Base-by-base conservation (phyloP, 2,329 filamentous ascomycete species). In the Pezicula neosporulosa region DNA sequence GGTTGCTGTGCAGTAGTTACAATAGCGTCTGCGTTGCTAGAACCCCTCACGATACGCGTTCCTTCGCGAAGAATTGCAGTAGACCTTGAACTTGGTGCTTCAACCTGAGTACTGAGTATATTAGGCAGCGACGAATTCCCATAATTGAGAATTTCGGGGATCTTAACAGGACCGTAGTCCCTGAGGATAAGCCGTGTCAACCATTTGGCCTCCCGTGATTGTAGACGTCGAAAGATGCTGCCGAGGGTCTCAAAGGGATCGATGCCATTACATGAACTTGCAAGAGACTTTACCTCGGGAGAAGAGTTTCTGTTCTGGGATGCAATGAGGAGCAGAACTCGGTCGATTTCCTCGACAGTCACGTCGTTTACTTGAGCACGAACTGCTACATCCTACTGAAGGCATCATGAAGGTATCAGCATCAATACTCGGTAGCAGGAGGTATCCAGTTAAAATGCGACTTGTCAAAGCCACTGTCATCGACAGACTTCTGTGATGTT, bases 201-300 rank as follows among this genome's bases (percentile, higher is more conserved):
- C 92, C 92, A 97, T 70, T 96, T 96, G 4, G 85, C 87, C 63
- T 96, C 89, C 41, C 75, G 74, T 3, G 89, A 81, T 43, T 75
- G 74, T 9, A 90, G 64, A 7, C 81, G 78, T 28, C 70, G 72
- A 60, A 87, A 88, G 1, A 92, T 63, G 0, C 66, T 64, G 18
- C 74, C 73, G 1, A 93, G 66, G 3, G 76, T 66, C 4, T 71
- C 68, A 19, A 74, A 67, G 33, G 49, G 53, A 35, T 53, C 54
- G 13, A 44, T 18, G 18, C 36, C 21, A 10, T 21, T 33, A 42
- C 33, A 19, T 3, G 38, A 47, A 10, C 47, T 38, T 12, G 58
- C 58, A 44, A 60, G 13, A 19, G 68, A 64, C 43, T 79, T 76
- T 49, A 90, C 72, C 15, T 76, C 72, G 1, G 80, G 80, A 2